phyloP scores from a whole-genome alignment of 495 filamentous ascomycete species.

The Tuber umbilicatum region DNA sequence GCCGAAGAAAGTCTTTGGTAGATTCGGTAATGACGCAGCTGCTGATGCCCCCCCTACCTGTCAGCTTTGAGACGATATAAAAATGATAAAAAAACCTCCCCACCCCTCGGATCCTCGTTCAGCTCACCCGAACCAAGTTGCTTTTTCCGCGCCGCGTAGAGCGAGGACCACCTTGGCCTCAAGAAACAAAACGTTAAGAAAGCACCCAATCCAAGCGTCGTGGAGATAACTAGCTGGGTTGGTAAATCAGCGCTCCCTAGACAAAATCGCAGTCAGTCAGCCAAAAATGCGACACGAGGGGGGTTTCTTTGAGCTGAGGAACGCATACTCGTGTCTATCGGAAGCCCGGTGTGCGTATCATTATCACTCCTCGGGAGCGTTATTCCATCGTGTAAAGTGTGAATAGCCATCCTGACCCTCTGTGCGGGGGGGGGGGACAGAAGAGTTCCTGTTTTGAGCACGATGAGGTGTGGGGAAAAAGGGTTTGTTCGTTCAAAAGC shows the following conservation, averaged over 20 bases:
- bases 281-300: neutral
- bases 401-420: neutral
- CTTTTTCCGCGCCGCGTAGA: slow-evolving; percentile 73
- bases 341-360: neutral
- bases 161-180: slow-evolving; percentile 81
- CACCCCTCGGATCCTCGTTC: neutral
- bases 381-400: neutral
- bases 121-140: slow-evolving; percentile 36
- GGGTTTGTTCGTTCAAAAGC: neutral
- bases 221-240: slow-evolving; percentile 29
- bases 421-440: neutral
- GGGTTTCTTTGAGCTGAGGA: neutral
- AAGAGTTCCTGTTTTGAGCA: neutral
- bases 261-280: neutral
- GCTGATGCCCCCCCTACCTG: slow-evolving; percentile 61
- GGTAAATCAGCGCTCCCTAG: slow-evolving; percentile 11
- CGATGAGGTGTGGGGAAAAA: neutral
- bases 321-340: neutral
- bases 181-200: slow-evolving; percentile 52
- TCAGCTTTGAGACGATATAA: slow-evolving; percentile 7
- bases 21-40: slow-evolving; percentile 68
- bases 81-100: neutral
- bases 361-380: neutral
- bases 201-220: slow-evolving; percentile 38
- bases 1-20: slow-evolving; percentile 81